Evolutionary conservation across 371 early-diverging fungal genomes (phyloP).

Genomic region (Mucor lusitanicus): DNA sequence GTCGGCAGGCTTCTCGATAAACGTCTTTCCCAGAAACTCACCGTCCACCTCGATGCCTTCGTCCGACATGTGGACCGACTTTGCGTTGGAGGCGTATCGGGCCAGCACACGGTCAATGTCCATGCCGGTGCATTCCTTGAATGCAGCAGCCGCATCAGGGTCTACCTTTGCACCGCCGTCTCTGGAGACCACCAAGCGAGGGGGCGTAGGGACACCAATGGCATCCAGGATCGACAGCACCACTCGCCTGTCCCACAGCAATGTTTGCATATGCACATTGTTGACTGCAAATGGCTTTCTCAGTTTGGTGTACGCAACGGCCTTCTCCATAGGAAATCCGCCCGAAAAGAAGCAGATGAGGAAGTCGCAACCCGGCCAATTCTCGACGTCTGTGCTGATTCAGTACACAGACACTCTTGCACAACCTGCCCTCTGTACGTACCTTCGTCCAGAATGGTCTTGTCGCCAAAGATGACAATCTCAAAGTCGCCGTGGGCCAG

Average conservation of each 20-base stretch:
- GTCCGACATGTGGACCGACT: conserved; percentile 22
- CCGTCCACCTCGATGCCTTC: conserved; percentile 81
- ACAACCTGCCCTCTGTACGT: too few relatives aligned
- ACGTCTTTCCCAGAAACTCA: conserved; percentile 81
- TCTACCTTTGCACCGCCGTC: conserved; percentile 69
- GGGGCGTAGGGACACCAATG: conserved; percentile 87
- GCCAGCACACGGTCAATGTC: conserved; percentile 42
- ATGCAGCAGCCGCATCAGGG: conserved; percentile 37
- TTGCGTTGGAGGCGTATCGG: conserved; percentile 25
- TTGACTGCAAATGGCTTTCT: conserved; percentile 90
- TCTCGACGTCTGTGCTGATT: conserved; percentile 75
- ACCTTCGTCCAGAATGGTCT: conserved; percentile 95
- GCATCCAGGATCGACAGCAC: conserved; percentile 85
- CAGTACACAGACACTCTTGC: too few relatives aligned
- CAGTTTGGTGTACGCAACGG: conserved; percentile 84
- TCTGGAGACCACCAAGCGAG: conserved; percentile 76
- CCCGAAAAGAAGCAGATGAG: conserved; percentile 95
- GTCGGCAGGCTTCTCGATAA: conserved; percentile 97
- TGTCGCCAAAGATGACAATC: conserved; percentile 93
- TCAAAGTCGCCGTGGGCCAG: conserved; percentile 78
- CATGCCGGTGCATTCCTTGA: conserved; percentile 52
- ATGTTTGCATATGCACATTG: conserved; percentile 87
- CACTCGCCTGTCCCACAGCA: conserved; percentile 92
- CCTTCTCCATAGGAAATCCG: conserved; percentile 95
- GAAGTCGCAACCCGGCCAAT: conserved; percentile 97